Base-by-base conservation (phyloP, 2,329 filamentous ascomycete genomes). In the Nakataea oryzae region DNA sequence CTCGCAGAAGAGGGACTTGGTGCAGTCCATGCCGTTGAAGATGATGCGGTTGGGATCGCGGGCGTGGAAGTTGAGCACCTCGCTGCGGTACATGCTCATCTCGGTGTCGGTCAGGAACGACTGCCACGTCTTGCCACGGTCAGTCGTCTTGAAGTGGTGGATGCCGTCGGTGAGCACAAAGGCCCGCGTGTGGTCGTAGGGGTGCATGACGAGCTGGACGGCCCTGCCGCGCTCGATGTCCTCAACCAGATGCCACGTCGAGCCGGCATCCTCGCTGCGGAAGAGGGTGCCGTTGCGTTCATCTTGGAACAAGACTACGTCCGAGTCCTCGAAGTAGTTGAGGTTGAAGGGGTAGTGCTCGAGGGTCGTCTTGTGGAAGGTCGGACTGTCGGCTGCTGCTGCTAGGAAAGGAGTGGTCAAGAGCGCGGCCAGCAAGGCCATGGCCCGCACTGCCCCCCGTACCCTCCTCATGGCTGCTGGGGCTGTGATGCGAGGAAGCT, bases 241-340 rank as follows among this genome's bases (percentile, higher is more conserved):
- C 30, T 85, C 74, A 65, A 93, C 78, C 65, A 76, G 77, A 57
- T 84, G 76, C 93, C 95, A 99, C 57, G 78, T 83, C 67, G 83
- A 83, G 67, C 95, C 96, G 54, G 90, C 92, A 76, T 97, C 86
- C 58, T 81, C 80, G 57, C 93, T 96, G 64, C 90, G 87, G 74
- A 87, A 92, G 60, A 96, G 80, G 65, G 85, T 85, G 64, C 82
- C 80, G 54, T 82, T 81, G 17, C 80, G 74, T 59, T 78, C 70
- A 72, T 96, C 89, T 69, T 88, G 86, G 71, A 91, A 86, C 57
- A 97, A 75, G 63, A 96, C 80, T 60, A 89, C 84, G 72, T 96
- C 88, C 67, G 90, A 93, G 73, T 93, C 90, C 70, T 95, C 88
- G 71, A 99, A 97, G 76, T 96, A 99, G 76, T 89, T 89, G 66